phyloP scores from a whole-genome alignment of 768 basidiomycete species.

The button mushroom (Agaricus bisporus) region DNA sequence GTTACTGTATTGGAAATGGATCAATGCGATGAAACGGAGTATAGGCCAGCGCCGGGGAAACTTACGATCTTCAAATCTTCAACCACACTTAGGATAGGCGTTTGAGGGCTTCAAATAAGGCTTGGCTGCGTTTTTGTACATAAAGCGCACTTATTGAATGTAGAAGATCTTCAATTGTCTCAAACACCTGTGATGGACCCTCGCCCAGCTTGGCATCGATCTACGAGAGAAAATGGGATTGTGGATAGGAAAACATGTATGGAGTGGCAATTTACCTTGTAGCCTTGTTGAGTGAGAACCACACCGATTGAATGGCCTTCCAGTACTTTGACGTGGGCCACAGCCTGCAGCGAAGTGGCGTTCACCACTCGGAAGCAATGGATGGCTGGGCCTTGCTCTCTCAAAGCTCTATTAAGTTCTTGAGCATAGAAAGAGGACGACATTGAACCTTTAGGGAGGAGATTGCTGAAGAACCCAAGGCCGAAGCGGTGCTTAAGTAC shows the following conservation, averaged over 20 bases:
- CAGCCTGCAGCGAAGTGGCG: constrained; percentile 39
- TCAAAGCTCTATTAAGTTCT: constrained; percentile 50
- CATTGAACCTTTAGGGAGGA: constrained; percentile 3
- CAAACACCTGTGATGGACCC: constrained; percentile 27
- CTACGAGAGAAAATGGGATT: constrained; percentile 13
- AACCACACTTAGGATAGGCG: constrained; percentile 23
- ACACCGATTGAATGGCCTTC: constrained; percentile 47
- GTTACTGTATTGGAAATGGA: not conserved
- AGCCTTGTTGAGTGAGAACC: constrained; percentile 47
- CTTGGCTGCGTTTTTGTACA: constrained; percentile 36
- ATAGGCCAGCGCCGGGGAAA: not conserved
- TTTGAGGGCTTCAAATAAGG: constrained; percentile 42
- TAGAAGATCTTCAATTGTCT: constrained; percentile 57
- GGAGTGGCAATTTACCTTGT: constrained; percentile 34
- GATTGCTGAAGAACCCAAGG: not conserved
- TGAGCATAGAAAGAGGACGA: constrained; percentile 31
- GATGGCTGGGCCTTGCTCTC: constrained; percentile 56
- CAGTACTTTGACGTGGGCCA: constrained; percentile 46
- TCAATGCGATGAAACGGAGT: constrained; percentile 9
- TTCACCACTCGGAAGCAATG: constrained; percentile 35
- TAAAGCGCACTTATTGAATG: constrained; percentile 51
- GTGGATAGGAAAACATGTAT: not conserved
- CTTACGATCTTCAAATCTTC: not conserved
- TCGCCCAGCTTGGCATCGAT: constrained; percentile 19
- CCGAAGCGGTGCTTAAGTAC: constrained; percentile 6